Conservation (phyloP, 1,139 yeast species). For the Sugiyamaella grinbergsii region DNA sequence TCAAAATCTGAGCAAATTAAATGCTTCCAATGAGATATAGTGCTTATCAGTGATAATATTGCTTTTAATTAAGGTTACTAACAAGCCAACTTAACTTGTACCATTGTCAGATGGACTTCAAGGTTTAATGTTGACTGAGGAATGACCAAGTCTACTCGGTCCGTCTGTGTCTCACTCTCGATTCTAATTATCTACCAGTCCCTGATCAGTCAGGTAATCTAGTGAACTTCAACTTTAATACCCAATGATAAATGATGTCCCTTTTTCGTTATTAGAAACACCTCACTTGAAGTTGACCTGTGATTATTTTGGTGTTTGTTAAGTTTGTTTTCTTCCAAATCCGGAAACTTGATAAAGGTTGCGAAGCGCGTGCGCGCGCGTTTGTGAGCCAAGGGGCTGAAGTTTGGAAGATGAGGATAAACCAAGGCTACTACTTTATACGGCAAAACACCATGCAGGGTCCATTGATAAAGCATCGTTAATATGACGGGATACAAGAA, state of each 20-base stretch:
- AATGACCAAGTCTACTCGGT: no score
- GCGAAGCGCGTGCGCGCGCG: slow-evolving; percentile 8
- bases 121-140: background rate
- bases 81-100: background rate
- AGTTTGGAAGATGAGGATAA: no score
- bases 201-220: no score
- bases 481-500: no score
- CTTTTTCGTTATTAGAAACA: no score
- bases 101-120: background rate
- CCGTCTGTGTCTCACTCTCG: no score
- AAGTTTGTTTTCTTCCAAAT: slow-evolving; percentile 15
- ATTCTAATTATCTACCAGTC: no score
- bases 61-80: no score
- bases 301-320: background rate
- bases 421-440: no score
- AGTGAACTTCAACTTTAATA: no score
- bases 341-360: background rate
- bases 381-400: background rate
- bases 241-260: background rate
- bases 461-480: background rate
- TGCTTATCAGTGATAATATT: background rate
- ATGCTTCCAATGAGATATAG: background rate
- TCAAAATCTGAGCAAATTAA: background rate
- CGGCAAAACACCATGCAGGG: background rate
- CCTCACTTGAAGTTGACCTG: background rate